phyloP scores from a whole-genome alignment of 2,329 filamentous ascomycete species.

The Gaeumannomyces sp. region DNA sequence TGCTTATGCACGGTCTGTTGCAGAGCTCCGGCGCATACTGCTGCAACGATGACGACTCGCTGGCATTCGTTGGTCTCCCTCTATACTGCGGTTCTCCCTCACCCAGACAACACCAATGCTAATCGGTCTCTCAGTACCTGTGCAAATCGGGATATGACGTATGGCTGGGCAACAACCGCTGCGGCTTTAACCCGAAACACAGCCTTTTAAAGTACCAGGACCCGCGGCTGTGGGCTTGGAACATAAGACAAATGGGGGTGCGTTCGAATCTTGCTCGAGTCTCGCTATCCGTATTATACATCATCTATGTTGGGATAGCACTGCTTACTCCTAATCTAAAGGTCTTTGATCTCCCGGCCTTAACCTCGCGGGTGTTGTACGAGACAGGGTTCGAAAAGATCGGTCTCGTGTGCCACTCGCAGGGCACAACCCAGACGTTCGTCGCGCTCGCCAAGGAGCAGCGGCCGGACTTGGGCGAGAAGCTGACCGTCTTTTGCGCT shows the following conservation, averaged over 20 bases:
- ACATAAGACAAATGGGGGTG: conserved; percentile 81
- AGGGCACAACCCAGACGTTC: conserved; percentile 84
- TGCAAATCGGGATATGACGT: conserved; percentile 91
- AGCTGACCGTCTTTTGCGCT: conserved; percentile 83
- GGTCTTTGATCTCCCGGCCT: conserved; percentile 73
- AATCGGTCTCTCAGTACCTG: conserved; percentile 48
- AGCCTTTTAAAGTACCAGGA: conserved; percentile 63
- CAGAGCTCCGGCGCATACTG: conserved; percentile 88
- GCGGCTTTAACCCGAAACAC: conserved; percentile 76
- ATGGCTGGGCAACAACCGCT: conserved; percentile 92
- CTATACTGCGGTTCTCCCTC: background rate
- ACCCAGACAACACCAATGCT: background rate
- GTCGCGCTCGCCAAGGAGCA: conserved; percentile 88
- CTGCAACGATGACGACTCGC: conserved; percentile 79
- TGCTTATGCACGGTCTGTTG: conserved; percentile 82
- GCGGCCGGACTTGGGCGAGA: conserved; percentile 73
- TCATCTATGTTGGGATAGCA: too few species aligned
- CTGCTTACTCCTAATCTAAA: background rate
- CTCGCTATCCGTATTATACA: background rate
- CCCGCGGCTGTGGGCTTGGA: conserved; percentile 95
- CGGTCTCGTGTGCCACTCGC: conserved; percentile 79
- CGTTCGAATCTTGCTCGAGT: background rate
- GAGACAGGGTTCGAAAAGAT: conserved; percentile 81
- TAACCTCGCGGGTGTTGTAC: conserved; percentile 70
- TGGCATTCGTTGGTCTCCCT: conserved; percentile 56